phyloP scores from a whole-genome alignment of 768 basidiomycete species.

The Naganishia friedmannii region DNA sequence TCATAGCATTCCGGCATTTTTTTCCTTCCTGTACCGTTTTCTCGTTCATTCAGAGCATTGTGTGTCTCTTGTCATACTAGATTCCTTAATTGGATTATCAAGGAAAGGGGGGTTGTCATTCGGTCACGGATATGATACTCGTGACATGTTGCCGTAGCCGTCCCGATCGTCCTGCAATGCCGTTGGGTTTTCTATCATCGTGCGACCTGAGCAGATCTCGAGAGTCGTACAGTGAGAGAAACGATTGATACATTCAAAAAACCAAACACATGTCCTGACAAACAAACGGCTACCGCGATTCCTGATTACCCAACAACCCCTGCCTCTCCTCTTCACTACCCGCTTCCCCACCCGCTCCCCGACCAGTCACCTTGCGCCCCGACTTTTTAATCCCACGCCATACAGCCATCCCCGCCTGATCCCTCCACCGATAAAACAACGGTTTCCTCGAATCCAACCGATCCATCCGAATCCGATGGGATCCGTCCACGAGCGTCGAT shows the following conservation, averaged over 20 bases:
- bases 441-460: slow-evolving; percentile 46
- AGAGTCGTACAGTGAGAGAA: too few relatives aligned
- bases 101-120: slow-evolving; percentile 18
- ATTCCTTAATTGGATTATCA: not conserved
- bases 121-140: not conserved
- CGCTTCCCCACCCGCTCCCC: slow-evolving; percentile 25
- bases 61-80: slow-evolving; percentile 11
- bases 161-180: not conserved
- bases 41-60: slow-evolving; percentile 4
- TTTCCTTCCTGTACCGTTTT: not conserved
- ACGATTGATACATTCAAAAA: too few relatives aligned
- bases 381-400: slow-evolving; percentile 41
- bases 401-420: slow-evolving; percentile 29
- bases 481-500: slow-evolving; percentile 62
- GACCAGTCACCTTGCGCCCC: slow-evolving; percentile 13
- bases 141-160: not conserved
- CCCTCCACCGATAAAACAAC: slow-evolving; percentile 43
- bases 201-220: not conserved
- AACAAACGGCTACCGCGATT: not conserved
- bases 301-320: slow-evolving; percentile 33
- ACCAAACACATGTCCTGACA: not conserved
- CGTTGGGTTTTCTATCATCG: not conserved
- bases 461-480: slow-evolving; percentile 51
- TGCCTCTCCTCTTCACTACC: slow-evolving; percentile 37
- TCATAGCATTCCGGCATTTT: not conserved